These are phyloP conservation scores for Pichia sp. DNA, from an alignment of 1,139 yeast genomes.

Conservation along the genomic window DNA sequence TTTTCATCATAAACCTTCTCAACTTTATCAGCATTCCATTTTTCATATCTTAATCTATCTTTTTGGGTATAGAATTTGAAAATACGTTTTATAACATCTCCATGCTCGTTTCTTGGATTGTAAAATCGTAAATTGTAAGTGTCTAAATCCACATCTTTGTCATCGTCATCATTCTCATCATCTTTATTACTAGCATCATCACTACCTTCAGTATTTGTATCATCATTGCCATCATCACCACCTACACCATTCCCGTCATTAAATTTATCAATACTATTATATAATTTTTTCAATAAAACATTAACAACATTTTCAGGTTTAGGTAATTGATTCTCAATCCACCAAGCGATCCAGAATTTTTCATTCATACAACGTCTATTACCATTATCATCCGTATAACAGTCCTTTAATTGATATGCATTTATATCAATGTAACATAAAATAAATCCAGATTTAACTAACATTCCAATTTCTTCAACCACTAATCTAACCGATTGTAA, in stretches of 20 bases:
- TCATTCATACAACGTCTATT: slow-evolving; percentile 7
- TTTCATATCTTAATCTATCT: slow-evolving; percentile 42
- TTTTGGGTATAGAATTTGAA: slow-evolving; percentile 44
- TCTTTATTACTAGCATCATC: neutral
- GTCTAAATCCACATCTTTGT: slow-evolving; percentile 17
- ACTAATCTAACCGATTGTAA: slow-evolving; percentile 38
- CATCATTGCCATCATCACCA: neutral
- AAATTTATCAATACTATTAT: slow-evolving; percentile 23
- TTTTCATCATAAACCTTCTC: neutral
- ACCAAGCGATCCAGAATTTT: slow-evolving; percentile 29
- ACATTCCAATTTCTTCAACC: slow-evolving; percentile 57
- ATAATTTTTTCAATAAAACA: slow-evolving; percentile 23
- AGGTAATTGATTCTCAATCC: slow-evolving; percentile 28
- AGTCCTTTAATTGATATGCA: slow-evolving; percentile 20
- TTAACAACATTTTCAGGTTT: slow-evolving; percentile 25
- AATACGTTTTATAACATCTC: slow-evolving; percentile 33
- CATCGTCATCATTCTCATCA: neutral
- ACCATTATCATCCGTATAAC: neutral
- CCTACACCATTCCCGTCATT: slow-evolving; percentile 1
- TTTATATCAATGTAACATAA: slow-evolving; percentile 53
- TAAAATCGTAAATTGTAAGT: slow-evolving; percentile 25
- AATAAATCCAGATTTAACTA: slow-evolving; percentile 49
- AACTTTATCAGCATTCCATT: slow-evolving; percentile 2
- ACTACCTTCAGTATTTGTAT: neutral
- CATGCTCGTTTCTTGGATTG: slow-evolving; percentile 31